phyloP scores from a whole-genome alignment of 2,329 filamentous ascomycete species.

The Stagonosporopsis rhizophila region DNA sequence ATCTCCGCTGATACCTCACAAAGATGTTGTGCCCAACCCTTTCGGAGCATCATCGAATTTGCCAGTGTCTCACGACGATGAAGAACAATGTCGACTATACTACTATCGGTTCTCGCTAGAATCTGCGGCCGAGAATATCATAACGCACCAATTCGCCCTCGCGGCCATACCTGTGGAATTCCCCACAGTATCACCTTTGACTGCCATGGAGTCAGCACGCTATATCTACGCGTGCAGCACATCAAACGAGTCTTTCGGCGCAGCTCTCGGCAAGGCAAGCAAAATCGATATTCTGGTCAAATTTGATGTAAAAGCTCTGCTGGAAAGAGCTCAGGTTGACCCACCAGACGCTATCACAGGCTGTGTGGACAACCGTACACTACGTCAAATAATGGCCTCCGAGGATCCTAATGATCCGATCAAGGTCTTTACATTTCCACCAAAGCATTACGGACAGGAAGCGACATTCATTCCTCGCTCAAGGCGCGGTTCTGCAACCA shows the following conservation, averaged over 20 bases:
- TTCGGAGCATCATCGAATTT: conserved; percentile 23
- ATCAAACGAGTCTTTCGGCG: conserved; percentile 62
- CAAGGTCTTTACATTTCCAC: conserved; percentile 67
- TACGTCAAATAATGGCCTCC: conserved; percentile 60
- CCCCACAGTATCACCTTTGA: conserved; percentile 63
- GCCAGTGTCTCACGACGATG: conserved; percentile 53
- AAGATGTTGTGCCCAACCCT: conserved; percentile 7
- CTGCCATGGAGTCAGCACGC: conserved; percentile 63
- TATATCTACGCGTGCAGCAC: conserved; percentile 75
- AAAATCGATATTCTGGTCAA: conserved; percentile 73
- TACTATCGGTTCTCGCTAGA: conserved; percentile 68
- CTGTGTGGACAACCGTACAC: conserved; percentile 65
- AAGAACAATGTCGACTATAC: conserved; percentile 73
- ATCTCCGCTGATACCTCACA: conserved; percentile 25
- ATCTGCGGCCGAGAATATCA: conserved; percentile 45
- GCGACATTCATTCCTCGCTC: conserved; percentile 65
- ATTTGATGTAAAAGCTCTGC: conserved; percentile 62
- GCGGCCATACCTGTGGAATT: conserved; percentile 73
- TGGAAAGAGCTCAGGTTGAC: conserved; percentile 58
- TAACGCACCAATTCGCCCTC: conserved; percentile 69
- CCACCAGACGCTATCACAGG: conserved; percentile 62
- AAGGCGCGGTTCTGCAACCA: conserved; percentile 14
- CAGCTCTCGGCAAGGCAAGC: conserved; percentile 67
- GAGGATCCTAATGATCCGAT: conserved; percentile 61
- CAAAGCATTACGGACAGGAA: conserved; percentile 70